phyloP scores from a whole-genome alignment of 129 eudicot genomes.

The Helianthus annuus region DNA sequence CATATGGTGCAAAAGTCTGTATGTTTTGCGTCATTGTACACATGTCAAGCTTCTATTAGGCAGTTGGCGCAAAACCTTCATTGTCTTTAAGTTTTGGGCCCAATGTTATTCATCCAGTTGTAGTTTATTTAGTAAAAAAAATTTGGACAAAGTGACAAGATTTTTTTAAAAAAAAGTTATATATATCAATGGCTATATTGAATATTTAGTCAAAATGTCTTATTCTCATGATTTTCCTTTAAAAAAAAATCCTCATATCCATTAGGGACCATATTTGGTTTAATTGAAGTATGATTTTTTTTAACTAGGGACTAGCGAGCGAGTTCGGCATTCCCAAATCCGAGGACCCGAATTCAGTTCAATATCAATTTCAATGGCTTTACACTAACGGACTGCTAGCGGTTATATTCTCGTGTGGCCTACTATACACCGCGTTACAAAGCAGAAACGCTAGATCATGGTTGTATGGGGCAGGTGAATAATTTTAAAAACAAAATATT shows the following conservation, averaged over 20 bases:
- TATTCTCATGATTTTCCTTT: neutral
- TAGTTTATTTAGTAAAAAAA: neutral
- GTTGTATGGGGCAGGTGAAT: slow-evolving; percentile 49
- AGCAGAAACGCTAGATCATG: slow-evolving; percentile 65
- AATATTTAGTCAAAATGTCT: neutral
- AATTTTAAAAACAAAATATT: neutral
- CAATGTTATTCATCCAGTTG: neutral
- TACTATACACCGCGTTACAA: slow-evolving; percentile 52
- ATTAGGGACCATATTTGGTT: neutral
- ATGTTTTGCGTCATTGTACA: neutral
- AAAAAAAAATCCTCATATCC: neutral
- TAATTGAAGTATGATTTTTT: neutral
- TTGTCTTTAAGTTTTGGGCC: neutral
- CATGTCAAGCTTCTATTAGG: neutral
- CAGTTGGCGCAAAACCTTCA: neutral
- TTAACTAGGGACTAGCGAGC: slow-evolving; percentile 45
- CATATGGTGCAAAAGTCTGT: neutral
- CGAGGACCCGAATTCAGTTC: slow-evolving; percentile 20
- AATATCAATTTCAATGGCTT: slow-evolving; percentile 53
- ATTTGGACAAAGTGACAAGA: too few relatives aligned
- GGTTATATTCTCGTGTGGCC: slow-evolving; percentile 51
- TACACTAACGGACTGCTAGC: slow-evolving; percentile 57
- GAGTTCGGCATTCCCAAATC: slow-evolving; percentile 53
- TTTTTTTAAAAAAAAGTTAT: too few relatives aligned
- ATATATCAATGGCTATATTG: neutral